These are phyloP conservation scores for Termitomyces sp. DNA, from an alignment of 768 basidiomycete species.

Conservation along the genomic window DNA sequence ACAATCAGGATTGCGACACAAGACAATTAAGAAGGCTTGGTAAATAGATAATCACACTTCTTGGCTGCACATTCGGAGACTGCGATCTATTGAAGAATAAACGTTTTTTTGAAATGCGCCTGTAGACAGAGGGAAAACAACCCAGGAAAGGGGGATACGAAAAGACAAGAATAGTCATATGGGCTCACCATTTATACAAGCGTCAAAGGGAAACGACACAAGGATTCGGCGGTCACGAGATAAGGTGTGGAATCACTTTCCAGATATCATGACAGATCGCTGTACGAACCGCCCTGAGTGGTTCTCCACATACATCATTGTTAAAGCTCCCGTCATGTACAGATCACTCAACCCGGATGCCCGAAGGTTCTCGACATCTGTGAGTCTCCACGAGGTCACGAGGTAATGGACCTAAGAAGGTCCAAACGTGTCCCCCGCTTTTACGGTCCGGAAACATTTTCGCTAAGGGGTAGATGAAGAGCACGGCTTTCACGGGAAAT, in stretches of 20 bases:
- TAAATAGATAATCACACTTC: constrained; percentile 41
- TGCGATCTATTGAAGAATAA: constrained; percentile 3
- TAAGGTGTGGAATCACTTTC: constrained; percentile 10
- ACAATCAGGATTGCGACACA: constrained; percentile 5
- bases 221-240: constrained; percentile 27
- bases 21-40: background rate
- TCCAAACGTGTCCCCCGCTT: background rate
- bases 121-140: constrained; percentile 4
- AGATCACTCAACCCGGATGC: constrained; percentile 11
- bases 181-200: constrained; percentile 17
- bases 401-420: constrained; percentile 8
- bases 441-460: constrained; percentile 13
- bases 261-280: constrained; percentile 16
- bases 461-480: constrained; percentile 12
- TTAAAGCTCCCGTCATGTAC: constrained; percentile 15
- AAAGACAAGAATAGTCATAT: constrained; percentile 15
- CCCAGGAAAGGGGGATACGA: constrained; percentile 6
- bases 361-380: constrained; percentile 11
- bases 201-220: constrained; percentile 15
- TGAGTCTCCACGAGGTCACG: constrained; percentile 13
- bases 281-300: constrained; percentile 19
- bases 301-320: constrained; percentile 8
- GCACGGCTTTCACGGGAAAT: constrained; percentile 26
- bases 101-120: background rate
- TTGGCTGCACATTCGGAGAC: constrained; percentile 44